Conservation (phyloP, 2,329 filamentous ascomycete genomes). For the Davidsoniella australis region DNA sequence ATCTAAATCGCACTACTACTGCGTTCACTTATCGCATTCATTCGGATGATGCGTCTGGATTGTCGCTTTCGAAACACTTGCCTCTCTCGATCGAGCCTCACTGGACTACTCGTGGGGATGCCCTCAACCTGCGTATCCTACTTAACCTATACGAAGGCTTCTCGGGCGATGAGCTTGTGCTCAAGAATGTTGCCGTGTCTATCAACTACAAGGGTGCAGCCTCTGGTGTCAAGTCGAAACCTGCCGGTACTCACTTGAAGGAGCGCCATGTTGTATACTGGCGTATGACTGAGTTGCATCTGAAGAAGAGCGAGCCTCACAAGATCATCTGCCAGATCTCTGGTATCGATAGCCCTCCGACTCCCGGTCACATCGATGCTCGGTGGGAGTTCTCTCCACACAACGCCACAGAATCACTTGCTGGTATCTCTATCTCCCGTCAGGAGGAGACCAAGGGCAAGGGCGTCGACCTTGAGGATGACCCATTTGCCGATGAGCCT, state of each 20-base stretch:
- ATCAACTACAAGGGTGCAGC: slow-evolving; percentile 54
- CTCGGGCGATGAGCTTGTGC: slow-evolving; percentile 16
- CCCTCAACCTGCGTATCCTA: slow-evolving; percentile 65
- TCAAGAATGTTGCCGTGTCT: slow-evolving; percentile 58
- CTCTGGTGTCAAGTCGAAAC: slow-evolving; percentile 57
- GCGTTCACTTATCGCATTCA: slow-evolving; percentile 90
- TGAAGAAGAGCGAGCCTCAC: slow-evolving; percentile 33
- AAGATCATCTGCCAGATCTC: slow-evolving; percentile 72
- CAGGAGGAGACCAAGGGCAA: slow-evolving; percentile 36
- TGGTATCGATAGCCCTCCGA: slow-evolving; percentile 53
- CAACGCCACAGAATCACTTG: slow-evolving; percentile 16
- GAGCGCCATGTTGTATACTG: slow-evolving; percentile 67
- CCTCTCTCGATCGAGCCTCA: slow-evolving; percentile 57
- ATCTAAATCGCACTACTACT: slow-evolving; percentile 56
- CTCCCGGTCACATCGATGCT: slow-evolving; percentile 63
- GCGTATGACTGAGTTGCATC: slow-evolving; percentile 52
- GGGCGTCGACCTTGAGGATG: slow-evolving; percentile 28
- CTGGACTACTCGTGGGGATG: slow-evolving; percentile 73
- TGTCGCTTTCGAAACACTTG: slow-evolving; percentile 36
- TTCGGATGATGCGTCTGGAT: slow-evolving; percentile 38
- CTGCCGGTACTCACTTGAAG: slow-evolving; percentile 59
- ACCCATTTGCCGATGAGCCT: slow-evolving; percentile 49
- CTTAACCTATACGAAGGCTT: slow-evolving; percentile 2
- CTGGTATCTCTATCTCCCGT: slow-evolving; percentile 46
- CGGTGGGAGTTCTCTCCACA: slow-evolving; percentile 48